Evolutionary conservation across 2,329 filamentous ascomycete species (phyloP), one percentile per base, ranked within the genome.

Genomic region (Fusarium subtropicale): DNA sequence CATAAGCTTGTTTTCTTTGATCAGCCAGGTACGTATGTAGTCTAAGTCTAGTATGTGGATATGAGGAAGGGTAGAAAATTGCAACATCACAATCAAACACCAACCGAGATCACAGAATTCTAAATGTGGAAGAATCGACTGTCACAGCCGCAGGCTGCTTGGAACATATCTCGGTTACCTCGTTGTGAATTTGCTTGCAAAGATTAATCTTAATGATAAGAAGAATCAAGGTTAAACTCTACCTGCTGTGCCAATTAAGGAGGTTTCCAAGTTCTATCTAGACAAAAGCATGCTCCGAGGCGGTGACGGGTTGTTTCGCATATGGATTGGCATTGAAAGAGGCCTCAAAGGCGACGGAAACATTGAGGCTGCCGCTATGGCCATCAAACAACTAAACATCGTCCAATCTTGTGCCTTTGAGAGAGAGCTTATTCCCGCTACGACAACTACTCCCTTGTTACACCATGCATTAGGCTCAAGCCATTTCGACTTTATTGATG

Each of bases 391-490:
- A 34, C 45, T 53, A 46, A 64, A 26, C 26, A 30, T 73, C 50
- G 41, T 63, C 66, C 71, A 73, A 73, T 73, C 56, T 68, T 60
- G 46, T 53, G 53, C 42, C 50, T 54, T 54, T 24, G 45, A 42
- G 31, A 18, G 24, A 50, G 41, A 56, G 60, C 51, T 73, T 74
- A 74, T 73, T 74, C 71, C 70, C 72, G 60, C 47, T n/a, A 24
- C 56, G 42, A 59, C 34, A 30, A 51, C 58, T 51, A 48, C 56
- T 59, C 45, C 56, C 70, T 71, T 59, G 72, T 72, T 66, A 70
- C 72, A 74, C 66, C 64, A 74, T 71, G 28, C 16, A 42, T n/a
- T 8, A 26, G 48, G 48, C 48, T 52, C 13, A 26, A 52, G 48
- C 9, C 34, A 52, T 15, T 22, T 50, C 24, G 15, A 22, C 33